Conservation (phyloP, 306 rosid species). For the Dryas octopetala region DNA sequence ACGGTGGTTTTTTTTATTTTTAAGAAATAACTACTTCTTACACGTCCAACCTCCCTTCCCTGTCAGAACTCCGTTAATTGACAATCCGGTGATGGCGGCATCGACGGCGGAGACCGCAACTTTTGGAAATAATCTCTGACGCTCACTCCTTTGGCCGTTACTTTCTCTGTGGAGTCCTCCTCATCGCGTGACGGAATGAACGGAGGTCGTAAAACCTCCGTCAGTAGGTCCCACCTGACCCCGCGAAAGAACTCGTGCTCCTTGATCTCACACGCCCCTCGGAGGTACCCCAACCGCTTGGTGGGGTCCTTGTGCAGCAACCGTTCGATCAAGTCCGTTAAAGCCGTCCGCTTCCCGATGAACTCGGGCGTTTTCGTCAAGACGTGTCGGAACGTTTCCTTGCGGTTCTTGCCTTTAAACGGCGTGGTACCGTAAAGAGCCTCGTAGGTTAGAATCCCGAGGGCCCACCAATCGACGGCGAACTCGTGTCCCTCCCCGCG, state of each 20-base stretch:
- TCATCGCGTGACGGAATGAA: constrained; percentile 66
- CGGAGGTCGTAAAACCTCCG: constrained; percentile 80
- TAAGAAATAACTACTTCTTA: background rate
- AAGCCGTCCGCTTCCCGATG: constrained; percentile 52
- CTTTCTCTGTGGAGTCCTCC: background rate
- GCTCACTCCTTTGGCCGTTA: constrained; percentile 18
- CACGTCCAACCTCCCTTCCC: constrained; percentile 15
- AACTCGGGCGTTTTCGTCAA: constrained; percentile 56
- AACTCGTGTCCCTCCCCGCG: constrained; percentile 93
- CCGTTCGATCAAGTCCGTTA: constrained; percentile 65
- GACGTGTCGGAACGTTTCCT: constrained; percentile 81
- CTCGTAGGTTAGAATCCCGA: constrained; percentile 77
- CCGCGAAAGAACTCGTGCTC: constrained; percentile 80
- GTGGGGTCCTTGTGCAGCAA: constrained; percentile 76
- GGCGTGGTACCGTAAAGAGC: constrained; percentile 85
- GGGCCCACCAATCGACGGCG: constrained; percentile 97
- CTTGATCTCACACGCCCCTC: constrained; percentile 80
- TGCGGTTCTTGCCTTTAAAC: constrained; percentile 77
- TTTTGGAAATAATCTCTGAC: constrained; percentile 54
- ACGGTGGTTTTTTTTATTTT: background rate
- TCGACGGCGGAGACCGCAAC: constrained; percentile 51
- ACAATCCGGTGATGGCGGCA: constrained; percentile 57
- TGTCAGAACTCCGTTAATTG: constrained; percentile 32
- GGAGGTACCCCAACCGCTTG: constrained; percentile 57
- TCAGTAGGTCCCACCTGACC: constrained; percentile 69